These are phyloP conservation scores for Russula brevipes DNA, from an alignment of 768 basidiomycete species.

Conservation along the genomic window DNA sequence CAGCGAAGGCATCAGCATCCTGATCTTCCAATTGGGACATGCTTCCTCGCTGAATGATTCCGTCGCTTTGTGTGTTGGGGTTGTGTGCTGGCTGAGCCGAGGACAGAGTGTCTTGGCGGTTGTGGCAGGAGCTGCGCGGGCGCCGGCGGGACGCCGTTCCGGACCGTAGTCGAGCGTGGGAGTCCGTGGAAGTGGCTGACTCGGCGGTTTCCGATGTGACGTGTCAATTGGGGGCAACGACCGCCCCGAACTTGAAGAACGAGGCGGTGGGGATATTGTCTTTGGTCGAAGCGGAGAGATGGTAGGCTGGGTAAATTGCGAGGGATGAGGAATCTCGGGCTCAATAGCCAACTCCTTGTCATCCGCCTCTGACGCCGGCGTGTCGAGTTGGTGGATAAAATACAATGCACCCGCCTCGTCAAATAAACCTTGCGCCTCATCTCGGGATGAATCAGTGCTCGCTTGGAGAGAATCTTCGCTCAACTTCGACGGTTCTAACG, in stretches of 20 bases:
- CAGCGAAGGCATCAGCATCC: conserved; percentile 70
- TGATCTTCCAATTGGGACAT: conserved; percentile 39
- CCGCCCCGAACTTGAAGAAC: neutral
- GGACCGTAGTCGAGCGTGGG: conserved; percentile 21
- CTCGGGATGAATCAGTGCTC: conserved; percentile 14
- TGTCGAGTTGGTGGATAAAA: conserved; percentile 59
- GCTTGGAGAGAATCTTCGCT: conserved; percentile 24
- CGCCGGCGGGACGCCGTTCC: conserved; percentile 61
- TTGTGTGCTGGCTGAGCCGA: conserved; percentile 22
- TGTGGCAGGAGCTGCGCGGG: conserved; percentile 58
- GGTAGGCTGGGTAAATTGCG: neutral
- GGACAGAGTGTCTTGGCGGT: conserved; percentile 11
- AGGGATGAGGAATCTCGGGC: neutral
- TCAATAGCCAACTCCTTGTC: conserved; percentile 33
- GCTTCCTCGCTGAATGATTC: neutral
- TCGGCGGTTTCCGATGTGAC: conserved; percentile 25
- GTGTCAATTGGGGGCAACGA: conserved; percentile 5
- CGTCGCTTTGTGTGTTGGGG: conserved; percentile 10
- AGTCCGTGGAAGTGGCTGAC: conserved; percentile 19
- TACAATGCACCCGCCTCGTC: conserved; percentile 61
- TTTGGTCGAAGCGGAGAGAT: conserved; percentile 22
- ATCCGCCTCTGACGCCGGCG: conserved; percentile 30
- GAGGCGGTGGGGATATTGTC: conserved; percentile 10
- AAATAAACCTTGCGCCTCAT: conserved; percentile 36
- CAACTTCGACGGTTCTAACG: conserved; percentile 6